Percentiles rank a stretch among this genome's conserved stretches.
Conservation (phyloP, 495 filamentous ascomycete genomes). For the Xylaria flabelliformis region DNA sequence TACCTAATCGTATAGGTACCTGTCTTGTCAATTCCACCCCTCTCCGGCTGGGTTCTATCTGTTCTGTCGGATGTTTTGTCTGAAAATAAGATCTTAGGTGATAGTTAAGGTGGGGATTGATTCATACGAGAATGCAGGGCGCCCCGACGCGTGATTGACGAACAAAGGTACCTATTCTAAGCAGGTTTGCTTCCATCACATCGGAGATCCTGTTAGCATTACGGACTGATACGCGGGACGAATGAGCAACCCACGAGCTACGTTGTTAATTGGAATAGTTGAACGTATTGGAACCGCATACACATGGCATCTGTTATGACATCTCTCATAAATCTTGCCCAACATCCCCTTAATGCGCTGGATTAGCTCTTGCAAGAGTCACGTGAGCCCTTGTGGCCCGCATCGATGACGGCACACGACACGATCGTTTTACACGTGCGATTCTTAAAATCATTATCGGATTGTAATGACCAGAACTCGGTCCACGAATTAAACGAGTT, state of each 20-base stretch:
- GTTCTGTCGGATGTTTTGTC: not conserved
- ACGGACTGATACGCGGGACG: not conserved
- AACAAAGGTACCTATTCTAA: not conserved
- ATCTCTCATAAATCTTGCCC: not conserved
- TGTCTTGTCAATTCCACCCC: too few species aligned
- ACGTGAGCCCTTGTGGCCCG: too few species aligned
- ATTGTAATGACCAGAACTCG: too few species aligned
- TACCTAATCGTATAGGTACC: too few species aligned
- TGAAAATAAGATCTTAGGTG: not conserved
- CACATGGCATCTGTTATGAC: not conserved
- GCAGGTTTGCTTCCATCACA: not conserved
- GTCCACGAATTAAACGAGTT: too few species aligned
- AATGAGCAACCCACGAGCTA: not conserved
- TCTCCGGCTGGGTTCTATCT: not conserved
- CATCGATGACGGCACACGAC: too few species aligned
- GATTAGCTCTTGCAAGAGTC: too few species aligned
- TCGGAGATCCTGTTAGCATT: not conserved
- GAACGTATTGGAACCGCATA: not conserved
- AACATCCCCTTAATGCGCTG: not conserved
- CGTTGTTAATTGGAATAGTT: not conserved
- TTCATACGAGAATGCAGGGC: not conserved
- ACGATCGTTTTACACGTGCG: too few species aligned
- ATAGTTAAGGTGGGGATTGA: not conserved
- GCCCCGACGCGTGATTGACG: not conserved
- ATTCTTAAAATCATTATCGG: too few species aligned